A percentile compares a stretch with the other conserved stretches of the same genome.
Conservation (phyloP, 2,329 filamentous ascomycete genomes). For the Leptographium flavum region DNA sequence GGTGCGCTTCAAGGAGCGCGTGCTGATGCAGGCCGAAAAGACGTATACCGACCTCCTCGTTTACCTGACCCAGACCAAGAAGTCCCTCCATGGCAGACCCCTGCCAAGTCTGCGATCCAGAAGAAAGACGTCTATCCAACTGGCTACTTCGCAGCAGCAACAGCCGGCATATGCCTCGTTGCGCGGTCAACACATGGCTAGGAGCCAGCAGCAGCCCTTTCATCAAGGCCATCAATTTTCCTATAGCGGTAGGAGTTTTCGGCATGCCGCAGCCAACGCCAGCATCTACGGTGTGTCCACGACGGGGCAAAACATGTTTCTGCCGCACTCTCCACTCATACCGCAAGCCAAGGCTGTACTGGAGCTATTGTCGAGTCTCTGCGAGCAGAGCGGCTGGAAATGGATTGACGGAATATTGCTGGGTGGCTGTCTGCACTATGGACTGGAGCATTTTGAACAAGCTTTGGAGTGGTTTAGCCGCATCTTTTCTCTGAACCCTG, state of each 20-base stretch:
- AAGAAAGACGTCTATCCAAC: constrained; percentile 39
- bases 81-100: constrained; percentile 24
- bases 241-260: constrained; percentile 9
- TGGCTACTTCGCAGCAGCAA: constrained; percentile 29
- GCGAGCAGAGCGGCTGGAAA: constrained; percentile 66
- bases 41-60: constrained; percentile 58
- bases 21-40: constrained; percentile 54
- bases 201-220: background rate
- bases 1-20: constrained; percentile 49
- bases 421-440: constrained; percentile 84
- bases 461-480: constrained; percentile 62
- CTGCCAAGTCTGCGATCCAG: constrained; percentile 23
- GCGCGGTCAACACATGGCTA: background rate
- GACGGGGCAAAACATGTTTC: constrained; percentile 13
- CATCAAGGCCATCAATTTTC: background rate
- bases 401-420: constrained; percentile 92
- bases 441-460: constrained; percentile 68
- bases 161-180: background rate
- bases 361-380: constrained; percentile 58
- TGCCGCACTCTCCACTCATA: constrained; percentile 21
- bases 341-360: constrained; percentile 51
- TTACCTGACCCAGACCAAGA: constrained; percentile 47
- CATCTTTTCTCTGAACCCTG: constrained; percentile 39
- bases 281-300: constrained; percentile 6
- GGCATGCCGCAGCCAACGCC: constrained; percentile 5